Conservation (phyloP, 2,329 filamentous ascomycete genomes). For the Cladosporium sp. region DNA sequence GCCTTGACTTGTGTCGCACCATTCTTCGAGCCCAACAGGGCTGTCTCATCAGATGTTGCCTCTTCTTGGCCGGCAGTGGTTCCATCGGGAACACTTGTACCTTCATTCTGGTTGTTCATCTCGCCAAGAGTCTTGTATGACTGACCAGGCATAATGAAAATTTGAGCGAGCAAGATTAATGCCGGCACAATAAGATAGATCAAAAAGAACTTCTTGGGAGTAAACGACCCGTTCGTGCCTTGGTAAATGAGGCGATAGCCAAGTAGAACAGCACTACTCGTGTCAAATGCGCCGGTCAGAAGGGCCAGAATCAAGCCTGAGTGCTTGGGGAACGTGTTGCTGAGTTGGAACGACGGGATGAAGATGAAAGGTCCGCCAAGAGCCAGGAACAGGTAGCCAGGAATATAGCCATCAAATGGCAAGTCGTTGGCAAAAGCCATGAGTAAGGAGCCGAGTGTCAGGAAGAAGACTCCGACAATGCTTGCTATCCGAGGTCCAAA, state of each 20-base stretch:
- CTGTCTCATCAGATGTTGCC: slow-evolving; percentile 67
- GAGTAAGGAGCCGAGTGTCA: slow-evolving; percentile 65
- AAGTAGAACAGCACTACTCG: slow-evolving; percentile 46
- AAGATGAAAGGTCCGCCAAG: slow-evolving; percentile 49
- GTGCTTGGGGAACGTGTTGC: slow-evolving; percentile 48
- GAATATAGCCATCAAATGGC: slow-evolving; percentile 61
- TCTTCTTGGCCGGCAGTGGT: slow-evolving; percentile 55
- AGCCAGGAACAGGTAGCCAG: slow-evolving; percentile 47
- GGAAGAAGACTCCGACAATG: slow-evolving; percentile 64
- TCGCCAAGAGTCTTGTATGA: slow-evolving; percentile 65
- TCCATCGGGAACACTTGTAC: slow-evolving; percentile 23
- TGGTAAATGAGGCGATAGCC: slow-evolving; percentile 46
- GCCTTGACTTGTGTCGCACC: slow-evolving; percentile 59
- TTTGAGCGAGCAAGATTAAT: slow-evolving; percentile 38
- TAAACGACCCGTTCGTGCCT: slow-evolving; percentile 38
- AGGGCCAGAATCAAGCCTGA: slow-evolving; percentile 48
- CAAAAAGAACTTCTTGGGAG: slow-evolving; percentile 47
- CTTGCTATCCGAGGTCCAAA: slow-evolving; percentile 76
- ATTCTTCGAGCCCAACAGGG: slow-evolving; percentile 63
- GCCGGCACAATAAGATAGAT: slow-evolving; percentile 46
- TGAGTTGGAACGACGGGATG: slow-evolving; percentile 49
- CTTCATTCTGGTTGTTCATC: slow-evolving; percentile 68
- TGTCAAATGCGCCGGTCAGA: slow-evolving; percentile 50
- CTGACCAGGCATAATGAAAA: slow-evolving; percentile 44
- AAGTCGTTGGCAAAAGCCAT: slow-evolving; percentile 64